Evolutionary conservation across 2,329 filamentous ascomycete genomes (phyloP).

Genomic region (Ascocoryne sarcoides): DNA sequence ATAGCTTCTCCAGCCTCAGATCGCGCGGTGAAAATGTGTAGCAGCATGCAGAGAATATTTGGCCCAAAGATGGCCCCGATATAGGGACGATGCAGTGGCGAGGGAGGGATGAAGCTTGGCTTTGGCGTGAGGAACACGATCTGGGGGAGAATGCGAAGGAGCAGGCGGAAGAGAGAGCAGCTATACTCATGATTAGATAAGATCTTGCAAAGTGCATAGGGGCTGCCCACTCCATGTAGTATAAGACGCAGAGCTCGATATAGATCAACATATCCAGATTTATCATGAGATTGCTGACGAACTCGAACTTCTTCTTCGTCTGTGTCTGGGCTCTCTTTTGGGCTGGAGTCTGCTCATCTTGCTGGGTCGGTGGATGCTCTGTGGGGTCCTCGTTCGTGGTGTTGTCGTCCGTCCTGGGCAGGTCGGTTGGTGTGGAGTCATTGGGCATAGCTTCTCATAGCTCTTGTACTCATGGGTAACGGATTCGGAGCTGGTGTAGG

Average conservation of each 20-base stretch:
- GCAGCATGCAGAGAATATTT: constrained; percentile 50
- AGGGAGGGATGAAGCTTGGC: constrained; percentile 44
- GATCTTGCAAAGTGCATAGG: not conserved
- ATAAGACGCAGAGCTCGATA: constrained; percentile 55
- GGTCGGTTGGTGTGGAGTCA: constrained; percentile 37
- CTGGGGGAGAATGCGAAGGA: constrained; percentile 50
- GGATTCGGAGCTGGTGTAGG: constrained; percentile 5
- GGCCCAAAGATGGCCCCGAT: constrained; percentile 49
- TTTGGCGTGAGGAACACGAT: constrained; percentile 54
- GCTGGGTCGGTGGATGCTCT: constrained; percentile 2
- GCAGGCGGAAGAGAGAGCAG: constrained; percentile 55
- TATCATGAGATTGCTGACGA: constrained; percentile 50
- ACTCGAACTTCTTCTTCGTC: constrained; percentile 44
- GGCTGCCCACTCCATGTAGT: constrained; percentile 60
- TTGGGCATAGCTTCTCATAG: constrained; percentile 39
- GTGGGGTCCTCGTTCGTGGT: constrained; percentile 10
- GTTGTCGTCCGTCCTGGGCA: constrained; percentile 15
- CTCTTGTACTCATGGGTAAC: constrained; percentile 24
- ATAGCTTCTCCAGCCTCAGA: constrained; percentile 51
- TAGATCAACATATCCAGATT: constrained; percentile 56
- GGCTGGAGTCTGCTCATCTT: constrained; percentile 14
- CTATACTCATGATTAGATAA: constrained; percentile 31
- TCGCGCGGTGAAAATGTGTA: constrained; percentile 47
- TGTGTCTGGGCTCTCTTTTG: constrained; percentile 31
- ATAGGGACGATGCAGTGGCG: constrained; percentile 46